Evolutionary conservation across 306 rosid species (phyloP).

Genomic region (Sphenostylis stenocarpa): DNA sequence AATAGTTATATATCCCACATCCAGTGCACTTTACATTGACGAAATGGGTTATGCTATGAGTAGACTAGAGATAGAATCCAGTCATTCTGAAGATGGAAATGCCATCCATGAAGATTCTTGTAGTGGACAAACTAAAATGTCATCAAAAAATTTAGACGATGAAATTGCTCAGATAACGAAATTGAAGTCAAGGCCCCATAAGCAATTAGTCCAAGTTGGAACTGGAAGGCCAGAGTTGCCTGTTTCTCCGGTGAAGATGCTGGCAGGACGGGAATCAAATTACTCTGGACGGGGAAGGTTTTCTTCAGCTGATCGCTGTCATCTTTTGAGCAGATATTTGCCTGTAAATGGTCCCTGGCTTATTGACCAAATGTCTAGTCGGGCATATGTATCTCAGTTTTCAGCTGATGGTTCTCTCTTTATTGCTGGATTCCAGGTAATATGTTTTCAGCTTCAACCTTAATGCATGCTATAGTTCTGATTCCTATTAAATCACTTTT

Average conservation of each 20-base stretch:
- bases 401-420: slow-evolving; percentile 90
- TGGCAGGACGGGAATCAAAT: slow-evolving; percentile 87
- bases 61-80: slow-evolving; percentile 62
- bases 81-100: slow-evolving; percentile 41
- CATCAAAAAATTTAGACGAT: slow-evolving; percentile 53
- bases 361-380: slow-evolving; percentile 67
- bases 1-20: slow-evolving; percentile 48
- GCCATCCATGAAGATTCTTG: slow-evolving; percentile 39
- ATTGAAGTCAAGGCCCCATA: slow-evolving; percentile 71
- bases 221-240: slow-evolving; percentile 54
- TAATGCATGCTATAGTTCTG: slow-evolving; percentile 7
- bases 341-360: slow-evolving; percentile 91
- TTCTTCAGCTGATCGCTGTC: slow-evolving; percentile 89
- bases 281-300: slow-evolving; percentile 85
- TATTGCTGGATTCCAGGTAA: slow-evolving; percentile 90
- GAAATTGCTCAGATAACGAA: slow-evolving; percentile 78
- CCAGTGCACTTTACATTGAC: slow-evolving; percentile 38
- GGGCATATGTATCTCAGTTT: slow-evolving; percentile 93
- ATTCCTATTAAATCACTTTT: slow-evolving; percentile 19
- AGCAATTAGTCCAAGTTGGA: slow-evolving; percentile 46
- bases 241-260: slow-evolving; percentile 86
- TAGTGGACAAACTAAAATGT: slow-evolving; percentile 38
- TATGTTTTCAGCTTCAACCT: slow-evolving; percentile 4
- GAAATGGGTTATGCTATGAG: slow-evolving; percentile 91
- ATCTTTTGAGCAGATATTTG: slow-evolving; percentile 81